phyloP scores from a whole-genome alignment of 2,329 filamentous ascomycete species.

The Chrysosphaeria jannelii region DNA sequence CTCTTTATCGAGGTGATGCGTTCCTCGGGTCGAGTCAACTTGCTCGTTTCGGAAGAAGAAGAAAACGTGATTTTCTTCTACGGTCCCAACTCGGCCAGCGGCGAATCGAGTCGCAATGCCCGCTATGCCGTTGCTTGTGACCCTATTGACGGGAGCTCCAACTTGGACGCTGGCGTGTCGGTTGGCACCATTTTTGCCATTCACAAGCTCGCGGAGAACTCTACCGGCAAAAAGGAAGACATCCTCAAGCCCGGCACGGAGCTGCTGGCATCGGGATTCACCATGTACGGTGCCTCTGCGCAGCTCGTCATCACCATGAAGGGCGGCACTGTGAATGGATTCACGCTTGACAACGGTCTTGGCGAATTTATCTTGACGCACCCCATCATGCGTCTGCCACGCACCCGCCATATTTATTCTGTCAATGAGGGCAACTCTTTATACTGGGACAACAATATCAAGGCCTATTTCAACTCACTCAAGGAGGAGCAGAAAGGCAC shows the following conservation, averaged over 20 bases:
- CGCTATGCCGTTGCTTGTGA: constrained; percentile 92
- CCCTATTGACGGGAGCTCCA: constrained; percentile 91
- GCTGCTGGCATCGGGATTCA: constrained; percentile 86
- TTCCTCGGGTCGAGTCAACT: constrained; percentile 64
- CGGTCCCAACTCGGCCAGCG: constrained; percentile 12
- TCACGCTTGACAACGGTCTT: constrained; percentile 85
- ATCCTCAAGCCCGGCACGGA: constrained; percentile 72
- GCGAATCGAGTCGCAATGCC: constrained; percentile 21
- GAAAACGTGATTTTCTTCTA: constrained; percentile 77
- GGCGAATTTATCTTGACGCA: constrained; percentile 98
- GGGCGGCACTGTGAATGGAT: constrained; percentile 75
- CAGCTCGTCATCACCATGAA: constrained; percentile 96
- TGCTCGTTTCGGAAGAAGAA: constrained; percentile 95
- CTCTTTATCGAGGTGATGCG: constrained; percentile 90
- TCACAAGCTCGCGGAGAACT: constrained; percentile 59
- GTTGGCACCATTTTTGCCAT: constrained; percentile 94
- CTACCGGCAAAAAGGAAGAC: constrained; percentile 50
- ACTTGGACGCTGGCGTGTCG: constrained; percentile 88
- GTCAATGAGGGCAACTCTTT: constrained; percentile 96
- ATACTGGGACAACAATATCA: constrained; percentile 78
- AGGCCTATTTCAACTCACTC: constrained; percentile 65
- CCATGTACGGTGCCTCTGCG: constrained; percentile 95
- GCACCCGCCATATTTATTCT: constrained; percentile 64
- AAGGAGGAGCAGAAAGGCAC: constrained; percentile 39
- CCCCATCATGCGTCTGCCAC: constrained; percentile 72